Base-by-base conservation (phyloP, 208 protist species). In the Leishmania tropica region DNA sequence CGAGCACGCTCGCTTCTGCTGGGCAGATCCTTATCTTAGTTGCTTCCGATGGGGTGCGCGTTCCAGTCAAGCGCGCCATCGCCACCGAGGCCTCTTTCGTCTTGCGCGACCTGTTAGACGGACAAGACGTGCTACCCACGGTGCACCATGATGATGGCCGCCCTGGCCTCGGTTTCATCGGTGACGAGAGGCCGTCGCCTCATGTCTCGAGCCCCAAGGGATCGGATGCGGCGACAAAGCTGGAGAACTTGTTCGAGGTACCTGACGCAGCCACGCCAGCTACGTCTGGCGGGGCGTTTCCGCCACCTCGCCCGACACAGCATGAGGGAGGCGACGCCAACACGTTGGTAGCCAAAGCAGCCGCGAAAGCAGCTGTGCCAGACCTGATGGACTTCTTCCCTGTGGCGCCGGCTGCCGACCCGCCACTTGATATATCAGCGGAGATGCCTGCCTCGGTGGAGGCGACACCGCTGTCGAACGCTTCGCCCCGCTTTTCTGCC, bases 81-180 rank as follows among this genome's bases (percentile, higher is more conserved):
- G 94, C 92, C 31, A 95, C 92, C 1, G 90, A 95, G 78, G 94
- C 92, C 11, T 95, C 90, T 11, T 89, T 90, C 64, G 87, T 97
- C 28, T 79, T 97, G 60, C 89, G 94, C 45, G 94, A 97, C 73
- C 73, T 97, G 31, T 85, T 97, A 6, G 94, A 97, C 68, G 89
- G 90, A 15, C 80, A 88, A 72, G 91, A 93, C 42, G 62, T 86
- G 35, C 37, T 71, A 45, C 68, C 62, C 42, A 73, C 54, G 8
- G n/a, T 64, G 6, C 54, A 53, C n/a, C 62, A 58, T 35, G 74
- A 85, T 53, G 67, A 47, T 37, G 76, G 62, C 35, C 78, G 37
- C 42, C 64, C 21, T 54, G 64, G 56, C 4, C 28, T 53, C 42
- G 56, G 45, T 21, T 72, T 81, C 45, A 4, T 48, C 42, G 62